phyloP scores from a whole-genome alignment of 805 yeast species.

The Saccharomycodes ludwigii region DNA sequence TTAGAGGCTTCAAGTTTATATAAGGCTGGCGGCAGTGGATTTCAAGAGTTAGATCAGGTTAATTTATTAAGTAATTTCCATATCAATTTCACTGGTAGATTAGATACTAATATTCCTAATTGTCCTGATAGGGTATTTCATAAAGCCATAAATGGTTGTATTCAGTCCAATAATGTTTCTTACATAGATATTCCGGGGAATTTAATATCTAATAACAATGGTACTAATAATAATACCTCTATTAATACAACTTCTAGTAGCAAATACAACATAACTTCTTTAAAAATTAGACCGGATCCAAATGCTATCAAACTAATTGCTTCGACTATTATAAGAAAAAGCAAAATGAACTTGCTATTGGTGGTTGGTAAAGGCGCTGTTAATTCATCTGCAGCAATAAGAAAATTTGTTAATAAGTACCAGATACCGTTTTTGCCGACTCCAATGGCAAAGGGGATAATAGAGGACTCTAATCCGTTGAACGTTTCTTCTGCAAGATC shows the following conservation, averaged over 20 bases:
- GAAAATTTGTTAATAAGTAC: conserved; percentile 30
- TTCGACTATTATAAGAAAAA: conserved; percentile 14
- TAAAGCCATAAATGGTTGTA: conserved; percentile 14
- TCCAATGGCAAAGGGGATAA: conserved; percentile 70
- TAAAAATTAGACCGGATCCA: conserved; percentile 11
- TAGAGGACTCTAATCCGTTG: conserved; percentile 33
- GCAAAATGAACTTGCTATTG: conserved; percentile 38
- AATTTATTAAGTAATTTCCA: conserved; percentile 33
- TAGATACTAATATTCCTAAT: conserved; percentile 6
- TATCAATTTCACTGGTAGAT: conserved; percentile 38
- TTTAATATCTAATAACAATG: conserved; percentile 25
- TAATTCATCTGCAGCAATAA: conserved; percentile 27
- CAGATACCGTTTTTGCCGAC: conserved; percentile 53
- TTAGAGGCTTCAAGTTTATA: conserved; percentile 32
- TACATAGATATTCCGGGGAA: conserved; percentile 59
- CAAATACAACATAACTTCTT: conserved; percentile 2
- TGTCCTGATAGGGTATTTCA: conserved; percentile 12
- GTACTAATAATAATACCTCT: conserved; percentile 4
- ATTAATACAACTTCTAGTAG: background rate
- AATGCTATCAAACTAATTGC: conserved; percentile 22
- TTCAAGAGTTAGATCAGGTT: conserved; percentile 61
- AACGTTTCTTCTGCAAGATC: conserved; percentile 58
- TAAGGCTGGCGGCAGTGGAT: conserved; percentile 57
- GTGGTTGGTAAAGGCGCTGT: conserved; percentile 61
- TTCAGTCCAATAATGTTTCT: conserved; percentile 40